Conservation (phyloP, 2,329 filamentous ascomycete species). For the Fusarium citri region DNA sequence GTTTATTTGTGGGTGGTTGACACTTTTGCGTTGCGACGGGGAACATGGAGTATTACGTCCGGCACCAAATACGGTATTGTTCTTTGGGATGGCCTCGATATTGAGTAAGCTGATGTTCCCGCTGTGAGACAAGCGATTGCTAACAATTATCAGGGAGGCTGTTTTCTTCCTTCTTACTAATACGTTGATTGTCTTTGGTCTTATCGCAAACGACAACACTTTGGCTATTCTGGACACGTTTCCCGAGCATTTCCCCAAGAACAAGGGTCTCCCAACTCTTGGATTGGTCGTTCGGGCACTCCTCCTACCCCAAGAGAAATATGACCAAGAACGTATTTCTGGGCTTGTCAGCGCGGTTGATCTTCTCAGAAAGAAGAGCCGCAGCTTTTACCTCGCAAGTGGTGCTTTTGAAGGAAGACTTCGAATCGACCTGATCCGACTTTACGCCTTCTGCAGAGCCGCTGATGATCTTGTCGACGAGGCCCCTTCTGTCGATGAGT, state of each 20-base stretch:
- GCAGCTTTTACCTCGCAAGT: conserved; percentile 80
- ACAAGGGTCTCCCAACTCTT: conserved; percentile 59
- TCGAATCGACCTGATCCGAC: conserved; percentile 73
- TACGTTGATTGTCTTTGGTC: conserved; percentile 74
- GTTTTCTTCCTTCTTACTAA: conserved; percentile 80
- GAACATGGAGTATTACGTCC: conserved; percentile 77
- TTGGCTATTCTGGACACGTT: conserved; percentile 74
- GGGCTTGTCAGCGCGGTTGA: conserved; percentile 70
- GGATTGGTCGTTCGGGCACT: conserved; percentile 65
- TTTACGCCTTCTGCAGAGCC: conserved; percentile 80
- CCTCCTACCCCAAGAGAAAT: conserved; percentile 57
- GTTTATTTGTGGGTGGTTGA: conserved; percentile 80
- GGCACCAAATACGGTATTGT: conserved; percentile 74
- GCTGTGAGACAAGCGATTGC: accelerated
- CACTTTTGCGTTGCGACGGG: conserved; percentile 72
- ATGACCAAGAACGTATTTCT: conserved; percentile 67
- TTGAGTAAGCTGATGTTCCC: conserved; percentile 59
- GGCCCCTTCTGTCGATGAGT: conserved; percentile 63
- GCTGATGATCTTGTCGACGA: conserved; percentile 80
- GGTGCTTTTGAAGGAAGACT: conserved; percentile 75
- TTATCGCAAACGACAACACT: conserved; percentile 76
- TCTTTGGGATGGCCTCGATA: conserved; percentile 73
- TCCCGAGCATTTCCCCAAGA: conserved; percentile 64
- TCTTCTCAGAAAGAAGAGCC: conserved; percentile 72
- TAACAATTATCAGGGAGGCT: conserved; percentile 62